These are phyloP conservation scores for Pulveroboletus sp. DNA, from an alignment of 1,284 basidiomycete species.

Conservation along the genomic window DNA sequence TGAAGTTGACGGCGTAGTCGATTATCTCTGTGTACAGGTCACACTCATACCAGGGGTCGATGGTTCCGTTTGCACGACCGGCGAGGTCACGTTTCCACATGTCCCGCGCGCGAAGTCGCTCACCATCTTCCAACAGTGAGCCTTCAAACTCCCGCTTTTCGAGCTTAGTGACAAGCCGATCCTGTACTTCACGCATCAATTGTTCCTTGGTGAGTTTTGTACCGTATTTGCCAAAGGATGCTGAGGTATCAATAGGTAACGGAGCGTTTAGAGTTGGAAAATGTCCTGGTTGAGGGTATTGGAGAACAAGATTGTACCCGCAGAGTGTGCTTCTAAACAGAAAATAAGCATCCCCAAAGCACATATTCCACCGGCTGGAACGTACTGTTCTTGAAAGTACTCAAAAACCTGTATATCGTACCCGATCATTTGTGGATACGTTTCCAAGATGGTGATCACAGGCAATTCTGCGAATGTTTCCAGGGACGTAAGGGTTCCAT, in stretches of 20 bases:
- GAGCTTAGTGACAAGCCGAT: background rate
- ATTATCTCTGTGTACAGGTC: conserved; percentile 49
- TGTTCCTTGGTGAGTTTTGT: conserved; percentile 8
- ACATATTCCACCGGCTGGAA: background rate
- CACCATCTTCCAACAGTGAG: background rate
- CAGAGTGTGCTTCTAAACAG: conserved; percentile 57
- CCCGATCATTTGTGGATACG: conserved; percentile 42
- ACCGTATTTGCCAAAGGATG: conserved; percentile 15
- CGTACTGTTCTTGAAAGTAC: conserved; percentile 66
- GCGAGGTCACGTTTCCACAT: conserved; percentile 50
- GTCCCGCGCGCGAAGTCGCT: conserved; percentile 20
- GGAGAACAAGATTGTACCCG: conserved; percentile 64
- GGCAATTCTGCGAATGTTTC: conserved; percentile 53
- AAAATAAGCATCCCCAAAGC: background rate
- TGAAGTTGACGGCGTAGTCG: conserved; percentile 62
- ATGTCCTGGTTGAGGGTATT: conserved; percentile 64
- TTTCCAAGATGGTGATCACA: conserved; percentile 60
- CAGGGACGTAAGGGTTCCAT: conserved; percentile 53
- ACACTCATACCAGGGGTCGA: conserved; percentile 63
- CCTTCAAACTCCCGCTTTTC: background rate
- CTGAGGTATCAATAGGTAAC: conserved; percentile 15
- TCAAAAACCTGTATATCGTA: conserved; percentile 61
- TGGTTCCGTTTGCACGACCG: conserved; percentile 49
- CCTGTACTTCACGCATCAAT: conserved; percentile 19
- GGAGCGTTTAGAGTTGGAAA: conserved; percentile 48